A percentile compares a stretch with the other conserved stretches of the same genome.
Evolutionary conservation across 345 rosid species (phyloP).

Genomic region (Salix exigua): DNA sequence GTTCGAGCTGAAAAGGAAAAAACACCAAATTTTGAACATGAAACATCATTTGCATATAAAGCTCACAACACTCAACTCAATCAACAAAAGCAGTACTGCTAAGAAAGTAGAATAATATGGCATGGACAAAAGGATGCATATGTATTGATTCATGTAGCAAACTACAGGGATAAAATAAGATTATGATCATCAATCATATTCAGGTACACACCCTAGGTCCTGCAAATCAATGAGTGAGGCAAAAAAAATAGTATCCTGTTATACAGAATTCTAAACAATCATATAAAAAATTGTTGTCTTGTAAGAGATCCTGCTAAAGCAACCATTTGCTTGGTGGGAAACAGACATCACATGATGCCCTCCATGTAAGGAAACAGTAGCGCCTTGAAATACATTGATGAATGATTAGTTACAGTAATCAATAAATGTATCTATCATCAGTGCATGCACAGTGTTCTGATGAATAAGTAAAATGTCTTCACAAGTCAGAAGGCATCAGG

Average conservation of each 20-base stretch:
- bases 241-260: background rate
- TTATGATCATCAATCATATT: background rate
- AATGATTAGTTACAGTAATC: background rate
- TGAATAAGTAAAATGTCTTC: background rate
- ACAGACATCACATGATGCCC: background rate
- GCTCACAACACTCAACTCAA: background rate
- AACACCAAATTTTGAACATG: background rate
- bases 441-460: background rate
- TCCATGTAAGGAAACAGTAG: background rate
- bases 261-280: background rate
- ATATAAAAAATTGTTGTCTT: background rate
- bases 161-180: background rate
- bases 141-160: background rate
- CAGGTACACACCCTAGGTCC: background rate
- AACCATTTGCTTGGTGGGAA: background rate
- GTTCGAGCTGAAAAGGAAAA: constrained; percentile 56
- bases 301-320: background rate
- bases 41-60: background rate
- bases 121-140: background rate
- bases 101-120: background rate
- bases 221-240: background rate
- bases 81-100: background rate
- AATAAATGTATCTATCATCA: background rate
- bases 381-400: background rate
- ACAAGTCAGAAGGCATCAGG: background rate